A percentile compares a stretch with the other conserved stretches of the same genome.
Evolutionary conservation across 352 stramenopile species (phyloP).

Genomic region (Phytophthora ramorum): DNA sequence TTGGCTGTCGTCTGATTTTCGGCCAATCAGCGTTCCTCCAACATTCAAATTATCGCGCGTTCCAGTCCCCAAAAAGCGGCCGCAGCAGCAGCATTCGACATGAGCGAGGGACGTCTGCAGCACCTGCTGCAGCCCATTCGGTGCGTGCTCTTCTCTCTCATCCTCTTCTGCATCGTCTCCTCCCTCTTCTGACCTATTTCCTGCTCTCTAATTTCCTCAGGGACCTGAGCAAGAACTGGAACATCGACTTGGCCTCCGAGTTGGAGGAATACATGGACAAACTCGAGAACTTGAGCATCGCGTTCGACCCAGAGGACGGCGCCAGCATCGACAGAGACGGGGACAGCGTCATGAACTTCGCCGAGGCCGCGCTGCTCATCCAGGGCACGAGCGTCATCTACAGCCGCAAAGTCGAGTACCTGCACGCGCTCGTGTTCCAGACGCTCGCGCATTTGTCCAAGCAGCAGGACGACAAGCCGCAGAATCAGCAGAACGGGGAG

Average conservation of each 20-base stretch:
- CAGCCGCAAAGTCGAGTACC: slow-evolving; percentile 95
- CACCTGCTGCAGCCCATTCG: slow-evolving; percentile 88
- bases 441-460: slow-evolving; percentile 84
- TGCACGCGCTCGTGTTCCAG: slow-evolving; percentile 93
- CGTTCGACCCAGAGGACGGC: slow-evolving; percentile 60
- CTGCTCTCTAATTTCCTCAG: slow-evolving; percentile 34
- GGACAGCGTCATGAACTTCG: slow-evolving; percentile 88
- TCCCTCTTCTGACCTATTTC: slow-evolving; percentile 5
- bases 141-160: slow-evolving; percentile 38
- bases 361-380: slow-evolving; percentile 93
- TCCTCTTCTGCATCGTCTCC: background rate
- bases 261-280: slow-evolving; percentile 93
- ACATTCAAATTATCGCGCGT: no score
- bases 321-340: slow-evolving; percentile 25
- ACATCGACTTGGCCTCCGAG: slow-evolving; percentile 91
- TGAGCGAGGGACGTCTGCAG: slow-evolving; percentile 76
- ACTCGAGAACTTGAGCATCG: slow-evolving; percentile 75
- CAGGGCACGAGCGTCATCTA: slow-evolving; percentile 95
- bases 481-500: slow-evolving; percentile 15
- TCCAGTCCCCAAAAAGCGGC: no score
- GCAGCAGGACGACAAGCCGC: slow-evolving; percentile 52
- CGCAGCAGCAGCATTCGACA: background rate
- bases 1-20: no score
- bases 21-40: no score
- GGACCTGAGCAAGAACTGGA: slow-evolving; percentile 92